Conservation (phyloP, 306 rosid genomes). For the Senna tora region DNA sequence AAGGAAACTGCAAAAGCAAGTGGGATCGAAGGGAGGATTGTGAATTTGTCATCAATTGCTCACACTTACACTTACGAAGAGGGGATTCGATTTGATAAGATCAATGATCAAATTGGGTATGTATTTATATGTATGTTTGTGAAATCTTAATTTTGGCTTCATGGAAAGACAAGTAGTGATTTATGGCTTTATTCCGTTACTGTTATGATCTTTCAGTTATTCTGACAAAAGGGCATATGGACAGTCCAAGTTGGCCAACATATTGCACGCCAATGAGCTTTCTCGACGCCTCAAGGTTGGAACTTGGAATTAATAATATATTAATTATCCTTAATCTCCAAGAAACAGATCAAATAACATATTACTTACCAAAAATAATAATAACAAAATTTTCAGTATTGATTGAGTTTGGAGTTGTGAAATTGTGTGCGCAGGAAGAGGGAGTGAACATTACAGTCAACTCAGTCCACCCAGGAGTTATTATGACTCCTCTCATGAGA, state of each 20-base stretch:
- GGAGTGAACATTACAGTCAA: slow-evolving; percentile 81
- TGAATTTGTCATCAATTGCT: slow-evolving; percentile 91
- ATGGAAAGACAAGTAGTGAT: too few species aligned
- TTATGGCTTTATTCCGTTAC: too few species aligned
- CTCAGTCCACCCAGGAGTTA: slow-evolving; percentile 88
- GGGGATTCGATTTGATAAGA: slow-evolving; percentile 68
- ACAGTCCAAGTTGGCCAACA: slow-evolving; percentile 90
- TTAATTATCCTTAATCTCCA: too few species aligned
- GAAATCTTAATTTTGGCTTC: too few species aligned
- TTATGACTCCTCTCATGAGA: slow-evolving; percentile 96
- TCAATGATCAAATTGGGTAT: slow-evolving; percentile 71
- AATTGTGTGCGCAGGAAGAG: slow-evolving; percentile 65
- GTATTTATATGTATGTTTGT: too few species aligned
- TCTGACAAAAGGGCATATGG: slow-evolving; percentile 90
- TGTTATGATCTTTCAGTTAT: slow-evolving; percentile 55
- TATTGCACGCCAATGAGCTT: slow-evolving; percentile 80
- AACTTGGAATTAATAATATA: slow-evolving; percentile 8
- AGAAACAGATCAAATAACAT: too few species aligned
- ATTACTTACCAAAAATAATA: too few species aligned
- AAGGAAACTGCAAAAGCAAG: slow-evolving; percentile 70
- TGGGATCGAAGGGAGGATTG: slow-evolving; percentile 86
- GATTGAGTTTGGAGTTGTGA: slow-evolving; percentile 2
- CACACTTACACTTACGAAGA: slow-evolving; percentile 64
- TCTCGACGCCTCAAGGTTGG: slow-evolving; percentile 77
- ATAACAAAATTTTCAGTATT: background rate